Base-by-base conservation (phyloP, 805 yeast species). In the Candida anglica region DNA sequence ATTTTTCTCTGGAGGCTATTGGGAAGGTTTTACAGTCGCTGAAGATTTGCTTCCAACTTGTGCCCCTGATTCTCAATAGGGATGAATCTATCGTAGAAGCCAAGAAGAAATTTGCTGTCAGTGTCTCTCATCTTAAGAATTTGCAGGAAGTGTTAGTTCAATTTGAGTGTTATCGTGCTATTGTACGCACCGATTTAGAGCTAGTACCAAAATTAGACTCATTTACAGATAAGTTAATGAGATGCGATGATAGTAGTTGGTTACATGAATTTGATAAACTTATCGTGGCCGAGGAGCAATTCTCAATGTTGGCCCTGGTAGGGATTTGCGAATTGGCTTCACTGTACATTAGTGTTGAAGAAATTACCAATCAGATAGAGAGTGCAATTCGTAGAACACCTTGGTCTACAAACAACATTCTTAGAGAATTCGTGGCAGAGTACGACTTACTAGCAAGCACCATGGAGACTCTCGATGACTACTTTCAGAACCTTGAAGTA, bases 291-390 rank as follows among this genome's bases (percentile, higher is more conserved):
- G 21, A 24, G 11, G 34, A 32, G 14, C 29, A 32, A 10, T 32
- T 32, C 22, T 32, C 34, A 9, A 32, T 32, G 34, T n/a, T 15
- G 15, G 28, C 34, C 5, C 34, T 32, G 34, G 24, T 32, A 9
- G 34, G 28, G 5, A 25, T 32, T 18, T 32, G 34, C 21, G 7
- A 11, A 5, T 32, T 32, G 22, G 29, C 24, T 7, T 32, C 34
- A 8, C 29, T 24, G 13, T 26, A 19, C 17, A 15, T 32, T 11
- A 18, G 24, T 8, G 28, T 25, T 3, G 34, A 32, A 19, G 28
- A 24, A 18, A 20, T 30, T 7, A 14, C 32, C 6, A 21, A 19
- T 10, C 19, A 17, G 19, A 7, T 30, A 6, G 24, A 20, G 23
- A 21, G 23, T 11, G 9, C 11, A 9, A 11, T 9, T 21, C 9